Evolutionary conservation across 1,139 yeast species (phyloP).

Genomic region (Candida buenavistaensis): DNA sequence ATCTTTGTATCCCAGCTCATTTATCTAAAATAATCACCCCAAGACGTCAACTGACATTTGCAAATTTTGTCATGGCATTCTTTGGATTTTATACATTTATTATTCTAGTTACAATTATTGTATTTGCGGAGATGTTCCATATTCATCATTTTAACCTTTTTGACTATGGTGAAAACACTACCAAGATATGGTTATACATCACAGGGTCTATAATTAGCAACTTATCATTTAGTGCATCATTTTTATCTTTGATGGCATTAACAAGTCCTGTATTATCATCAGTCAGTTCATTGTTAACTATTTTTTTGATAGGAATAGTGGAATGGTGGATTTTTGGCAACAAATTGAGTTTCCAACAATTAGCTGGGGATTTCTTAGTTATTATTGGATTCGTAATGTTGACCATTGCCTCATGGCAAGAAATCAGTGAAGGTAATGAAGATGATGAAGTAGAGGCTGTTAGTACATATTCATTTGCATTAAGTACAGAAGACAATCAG

Average conservation of each 20-base stretch:
- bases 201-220: slow-evolving; percentile 59
- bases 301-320: slow-evolving; percentile 74
- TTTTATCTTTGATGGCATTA: slow-evolving; percentile 76
- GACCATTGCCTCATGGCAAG: slow-evolving; percentile 74
- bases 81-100: slow-evolving; percentile 61
- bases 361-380: slow-evolving; percentile 57
- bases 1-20: slow-evolving; percentile 71
- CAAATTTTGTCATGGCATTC: slow-evolving; percentile 48
- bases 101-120: slow-evolving; percentile 50
- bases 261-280: slow-evolving; percentile 86
- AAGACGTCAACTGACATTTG: slow-evolving; percentile 47
- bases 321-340: slow-evolving; percentile 76
- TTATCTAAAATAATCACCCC: slow-evolving; percentile 44
- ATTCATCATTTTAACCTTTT: slow-evolving; percentile 62
- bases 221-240: slow-evolving; percentile 68
- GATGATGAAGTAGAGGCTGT: slow-evolving; percentile 51
- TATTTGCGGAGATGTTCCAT: slow-evolving; percentile 53
- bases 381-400: slow-evolving; percentile 68
- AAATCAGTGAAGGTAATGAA: slow-evolving; percentile 66
- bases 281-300: slow-evolving; percentile 77
- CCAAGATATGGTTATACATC: slow-evolving; percentile 44
- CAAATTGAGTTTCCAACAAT: slow-evolving; percentile 45
- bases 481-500: slow-evolving; percentile 24
- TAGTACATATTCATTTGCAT: slow-evolving; percentile 46
- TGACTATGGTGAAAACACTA: slow-evolving; percentile 37